phyloP scores from a whole-genome alignment of 208 protist species.

The Trypanosoma lewisi region DNA sequence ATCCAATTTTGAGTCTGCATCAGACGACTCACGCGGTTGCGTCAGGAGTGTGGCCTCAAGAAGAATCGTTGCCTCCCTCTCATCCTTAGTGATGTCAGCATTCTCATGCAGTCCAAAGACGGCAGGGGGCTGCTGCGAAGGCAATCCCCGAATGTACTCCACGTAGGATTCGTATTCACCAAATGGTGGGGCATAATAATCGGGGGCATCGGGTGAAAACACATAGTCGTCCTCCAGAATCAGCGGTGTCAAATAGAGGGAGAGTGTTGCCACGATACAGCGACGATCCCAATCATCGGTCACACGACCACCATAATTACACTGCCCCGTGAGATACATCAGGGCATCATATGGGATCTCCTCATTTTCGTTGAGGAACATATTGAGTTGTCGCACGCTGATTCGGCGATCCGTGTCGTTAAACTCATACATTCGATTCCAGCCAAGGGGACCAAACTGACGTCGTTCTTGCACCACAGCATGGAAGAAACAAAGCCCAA shows the following conservation, averaged over 20 bases:
- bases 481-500: conserved; percentile 96
- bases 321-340: conserved; percentile 91
- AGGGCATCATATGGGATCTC: conserved; percentile 93
- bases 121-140: conserved; percentile 78
- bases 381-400: conserved; percentile 93
- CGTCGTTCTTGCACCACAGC: conserved; percentile 95
- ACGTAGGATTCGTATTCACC: conserved; percentile 84
- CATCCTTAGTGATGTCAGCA: conserved; percentile 94
- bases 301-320: conserved; percentile 93
- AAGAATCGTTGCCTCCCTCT: conserved; percentile 84
- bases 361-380: conserved; percentile 93
- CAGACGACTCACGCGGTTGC: conserved; percentile 76
- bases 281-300: conserved; percentile 94
- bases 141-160: conserved; percentile 81
- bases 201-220: conserved; percentile 79
- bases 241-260: conserved; percentile 80
- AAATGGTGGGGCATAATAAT: conserved; percentile 85
- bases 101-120: conserved; percentile 95
- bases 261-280: conserved; percentile 89
- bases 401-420: conserved; percentile 96
- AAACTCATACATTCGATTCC: conserved; percentile 97
- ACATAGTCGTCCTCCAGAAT: conserved; percentile 91
- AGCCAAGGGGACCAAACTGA: conserved; percentile 95
- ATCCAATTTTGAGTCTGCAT: conserved; percentile 49
- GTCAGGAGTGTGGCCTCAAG: conserved; percentile 86